Conservation (phyloP, 169 alveolate species). For the Eimeria mitis region DNA sequence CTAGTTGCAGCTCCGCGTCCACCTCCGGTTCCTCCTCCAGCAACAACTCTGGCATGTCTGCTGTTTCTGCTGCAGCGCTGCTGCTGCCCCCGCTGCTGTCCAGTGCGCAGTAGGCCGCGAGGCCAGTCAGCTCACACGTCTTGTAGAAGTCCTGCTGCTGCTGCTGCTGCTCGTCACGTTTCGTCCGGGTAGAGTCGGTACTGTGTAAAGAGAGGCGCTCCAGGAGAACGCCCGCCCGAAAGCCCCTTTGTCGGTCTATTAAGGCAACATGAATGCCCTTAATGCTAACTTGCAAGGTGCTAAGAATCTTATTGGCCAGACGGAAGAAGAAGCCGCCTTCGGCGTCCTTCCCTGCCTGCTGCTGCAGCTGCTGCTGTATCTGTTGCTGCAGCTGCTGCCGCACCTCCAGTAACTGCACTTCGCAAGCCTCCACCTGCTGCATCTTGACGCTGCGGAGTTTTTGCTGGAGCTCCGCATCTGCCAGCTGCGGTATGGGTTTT, state of each 20-base stretch:
- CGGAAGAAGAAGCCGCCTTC: constrained; percentile 87
- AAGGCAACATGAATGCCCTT: constrained; percentile 90
- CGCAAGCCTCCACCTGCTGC: constrained; percentile 80
- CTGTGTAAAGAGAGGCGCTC: constrained; percentile 61
- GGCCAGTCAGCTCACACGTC: constrained; percentile 73
- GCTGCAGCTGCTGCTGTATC: constrained; percentile 82
- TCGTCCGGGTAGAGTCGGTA: constrained; percentile 66
- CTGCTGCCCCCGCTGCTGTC: neutral
- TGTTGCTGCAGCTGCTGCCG: constrained; percentile 79
- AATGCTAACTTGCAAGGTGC: constrained; percentile 90
- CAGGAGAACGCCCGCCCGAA: constrained; percentile 85
- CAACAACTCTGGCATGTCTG: neutral
- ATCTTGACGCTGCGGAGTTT: constrained; percentile 86
- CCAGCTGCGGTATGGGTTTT: constrained; percentile 60
- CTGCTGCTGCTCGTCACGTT: neutral
- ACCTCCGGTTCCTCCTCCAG: constrained; percentile 47
- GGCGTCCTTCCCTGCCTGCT: constrained; percentile 83
- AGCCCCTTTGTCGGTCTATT: constrained; percentile 85
- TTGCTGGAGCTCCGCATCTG: constrained; percentile 82
- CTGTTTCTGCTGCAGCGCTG: constrained; percentile 26
- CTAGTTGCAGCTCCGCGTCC: constrained; percentile 24
- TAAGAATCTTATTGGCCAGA: constrained; percentile 88
- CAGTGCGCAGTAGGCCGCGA: constrained; percentile 77
- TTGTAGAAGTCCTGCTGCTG: constrained; percentile 56
- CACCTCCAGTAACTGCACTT: constrained; percentile 82